A percentile compares a stretch with the other conserved stretches of the same genome.
phyloP scores from a whole-genome alignment of 805 yeast species.

The Metschnikowia colocasiae region DNA sequence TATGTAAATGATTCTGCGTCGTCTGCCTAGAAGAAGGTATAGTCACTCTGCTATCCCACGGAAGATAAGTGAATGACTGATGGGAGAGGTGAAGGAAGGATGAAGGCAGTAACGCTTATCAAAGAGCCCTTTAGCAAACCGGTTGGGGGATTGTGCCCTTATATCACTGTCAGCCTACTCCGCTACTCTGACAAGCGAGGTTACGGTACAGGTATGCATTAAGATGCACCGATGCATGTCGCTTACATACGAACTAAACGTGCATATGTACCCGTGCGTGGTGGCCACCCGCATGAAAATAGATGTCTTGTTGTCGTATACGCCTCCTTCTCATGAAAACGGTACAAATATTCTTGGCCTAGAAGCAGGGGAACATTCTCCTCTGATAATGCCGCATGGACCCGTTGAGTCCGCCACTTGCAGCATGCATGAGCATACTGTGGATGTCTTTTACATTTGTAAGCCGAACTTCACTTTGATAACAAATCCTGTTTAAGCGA shows the following conservation, averaged over 20 bases:
- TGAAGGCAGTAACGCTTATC: not conserved
- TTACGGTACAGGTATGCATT: constrained; percentile 3
- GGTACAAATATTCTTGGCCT: constrained; percentile 1
- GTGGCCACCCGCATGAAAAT: not conserved
- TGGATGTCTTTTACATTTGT: not conserved
- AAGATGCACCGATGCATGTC: constrained; percentile 1
- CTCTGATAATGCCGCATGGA: not conserved
- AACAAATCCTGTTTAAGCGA: not conserved
- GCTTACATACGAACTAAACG: constrained; percentile 5
- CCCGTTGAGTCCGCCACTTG: not conserved
- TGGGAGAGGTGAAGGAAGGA: not conserved
- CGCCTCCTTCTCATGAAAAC: not conserved
- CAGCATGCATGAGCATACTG: not conserved
- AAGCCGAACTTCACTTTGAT: not conserved
- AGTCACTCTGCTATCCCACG: not conserved
- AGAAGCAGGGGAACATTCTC: constrained; percentile 2
- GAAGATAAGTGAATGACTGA: not conserved
- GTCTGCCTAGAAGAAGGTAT: not conserved
- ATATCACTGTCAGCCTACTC: not conserved
- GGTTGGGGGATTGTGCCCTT: not conserved
- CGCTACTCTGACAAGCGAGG: constrained; percentile 2
- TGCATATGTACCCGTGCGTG: constrained; percentile 1
- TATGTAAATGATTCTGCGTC: not conserved
- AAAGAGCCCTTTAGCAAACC: not conserved
- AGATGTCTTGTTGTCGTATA: not conserved